These are phyloP conservation scores for Diphasiastrum complanatum DNA, from an alignment of 83 land plant species.

Conservation along the genomic window DNA sequence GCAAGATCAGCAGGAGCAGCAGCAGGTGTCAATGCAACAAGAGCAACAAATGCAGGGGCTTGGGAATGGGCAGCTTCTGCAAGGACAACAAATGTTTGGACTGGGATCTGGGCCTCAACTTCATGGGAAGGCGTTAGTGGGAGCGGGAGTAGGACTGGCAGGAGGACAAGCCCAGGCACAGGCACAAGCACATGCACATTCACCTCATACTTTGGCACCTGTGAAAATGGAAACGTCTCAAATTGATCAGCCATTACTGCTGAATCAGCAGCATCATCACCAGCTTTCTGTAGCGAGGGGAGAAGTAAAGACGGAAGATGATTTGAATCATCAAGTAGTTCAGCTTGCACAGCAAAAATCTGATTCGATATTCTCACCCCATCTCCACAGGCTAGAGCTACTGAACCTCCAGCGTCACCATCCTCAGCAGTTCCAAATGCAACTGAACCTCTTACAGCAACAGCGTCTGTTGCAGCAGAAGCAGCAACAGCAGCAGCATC, in stretches of 20 bases:
- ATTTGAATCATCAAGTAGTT: constrained; percentile 21
- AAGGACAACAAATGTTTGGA: neutral
- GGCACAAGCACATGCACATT: constrained; percentile 7
- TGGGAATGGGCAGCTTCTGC: constrained; percentile 4
- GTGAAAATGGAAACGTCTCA: constrained; percentile 19
- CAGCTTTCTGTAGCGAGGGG: constrained; percentile 23
- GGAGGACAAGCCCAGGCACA: constrained; percentile 1
- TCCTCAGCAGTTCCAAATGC: constrained; percentile 53
- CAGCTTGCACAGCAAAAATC: constrained; percentile 7
- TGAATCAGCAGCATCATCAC: constrained; percentile 17
- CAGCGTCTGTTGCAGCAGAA: constrained; percentile 57
- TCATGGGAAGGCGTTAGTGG: constrained; percentile 4
- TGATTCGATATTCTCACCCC: constrained; percentile 13
- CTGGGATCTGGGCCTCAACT: constrained; percentile 5
- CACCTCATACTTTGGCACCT: constrained; percentile 7
- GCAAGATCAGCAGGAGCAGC: constrained; percentile 1
- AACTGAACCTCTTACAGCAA: constrained; percentile 42
- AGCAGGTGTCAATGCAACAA: constrained; percentile 33
- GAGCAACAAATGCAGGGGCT: constrained; percentile 38
- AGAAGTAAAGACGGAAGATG: constrained; percentile 30
- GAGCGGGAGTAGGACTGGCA: constrained; percentile 7
- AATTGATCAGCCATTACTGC: constrained; percentile 13
- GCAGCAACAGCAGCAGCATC: constrained; percentile 45
- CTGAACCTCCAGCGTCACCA: constrained; percentile 59
- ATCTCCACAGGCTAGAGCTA: constrained; percentile 33